Evolutionary conservation across 2,329 filamentous ascomycete genomes (phyloP), one percentile per base, ranked within the genome.

Genomic region (Talaromyces piceae): DNA sequence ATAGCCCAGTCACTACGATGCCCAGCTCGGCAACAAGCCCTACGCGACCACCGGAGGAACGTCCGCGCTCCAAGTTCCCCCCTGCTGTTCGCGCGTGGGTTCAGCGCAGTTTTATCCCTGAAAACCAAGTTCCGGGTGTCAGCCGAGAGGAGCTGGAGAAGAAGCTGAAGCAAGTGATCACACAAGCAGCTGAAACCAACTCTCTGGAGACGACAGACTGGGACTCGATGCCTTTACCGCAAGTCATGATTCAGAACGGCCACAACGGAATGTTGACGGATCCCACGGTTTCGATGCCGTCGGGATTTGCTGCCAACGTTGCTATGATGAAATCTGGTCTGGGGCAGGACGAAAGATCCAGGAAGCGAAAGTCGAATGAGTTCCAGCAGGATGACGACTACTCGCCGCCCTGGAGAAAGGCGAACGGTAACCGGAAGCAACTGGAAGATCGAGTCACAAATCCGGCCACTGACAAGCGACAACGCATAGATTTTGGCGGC

Each of bases 151-250:
- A 95, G 52, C 86, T 96, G 77, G 87, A 95, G 68, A 75, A 77
- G 54, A 94, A 90, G 64, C 75, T 98, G 57, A 95, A 91, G 70
- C 75, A 84, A 54, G 86, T 90, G 59, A 96, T 98, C 66, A 88
- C 86, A 55, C 77, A 83, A 50, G 88, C 88, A 56, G 90, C 88
- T 58, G 86, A 91, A 60, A 80, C 74, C 59, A 80, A 85, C 58
- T 79, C 79, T 50, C 79, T 96, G 63, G 77, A 86, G 64, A 77
- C 77, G 23, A 82, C 88, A 66, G 81, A 96, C 73, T 98, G 93
- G 93, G 80, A 86, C 56, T 78, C 73, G 23, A 80, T 94, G 74
- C 88, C 87, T 39, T 75, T 96, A 12, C 93, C 93, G 5, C 91
- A 97, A 69, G 77, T 88, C 56, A 77, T 96, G 69, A 84, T 96